Evolutionary conservation across 208 protist species (phyloP).

Genomic region (Leishmania turanica): DNA sequence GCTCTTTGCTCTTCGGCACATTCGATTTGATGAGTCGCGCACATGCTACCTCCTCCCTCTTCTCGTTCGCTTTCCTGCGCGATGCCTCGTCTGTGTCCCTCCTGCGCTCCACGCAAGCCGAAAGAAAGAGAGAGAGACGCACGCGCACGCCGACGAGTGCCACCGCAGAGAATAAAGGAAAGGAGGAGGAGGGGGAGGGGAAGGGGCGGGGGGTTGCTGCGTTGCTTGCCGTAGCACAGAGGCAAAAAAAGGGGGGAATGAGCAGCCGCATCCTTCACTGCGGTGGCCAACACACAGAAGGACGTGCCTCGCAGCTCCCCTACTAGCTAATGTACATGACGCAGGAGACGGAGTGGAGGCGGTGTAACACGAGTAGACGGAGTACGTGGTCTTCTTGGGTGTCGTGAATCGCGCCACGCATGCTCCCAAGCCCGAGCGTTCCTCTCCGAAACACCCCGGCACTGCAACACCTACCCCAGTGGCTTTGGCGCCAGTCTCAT

Average conservation of each 20-base stretch:
- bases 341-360: background rate
- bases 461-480: background rate
- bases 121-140: too few species aligned
- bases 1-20: background rate
- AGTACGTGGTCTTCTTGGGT: background rate
- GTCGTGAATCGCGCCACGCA: background rate
- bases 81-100: background rate
- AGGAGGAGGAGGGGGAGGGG: background rate
- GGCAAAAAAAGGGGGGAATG: background rate
- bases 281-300: background rate
- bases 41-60: background rate
- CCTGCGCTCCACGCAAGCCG: background rate
- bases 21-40: background rate
- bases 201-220: background rate
- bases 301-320: background rate
- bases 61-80: background rate
- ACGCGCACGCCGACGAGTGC: background rate
- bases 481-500: slow-evolving; percentile 14
- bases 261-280: background rate
- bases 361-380: background rate
- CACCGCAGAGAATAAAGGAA: too few species aligned
- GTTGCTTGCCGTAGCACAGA: background rate
- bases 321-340: slow-evolving; percentile 5
- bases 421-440: background rate
- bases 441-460: background rate